Percentiles rank a stretch among this genome's conserved stretches.
Evolutionary conservation across 2,329 filamentous ascomycete genomes (phyloP).

Genomic region (Calonectria henricotiae): DNA sequence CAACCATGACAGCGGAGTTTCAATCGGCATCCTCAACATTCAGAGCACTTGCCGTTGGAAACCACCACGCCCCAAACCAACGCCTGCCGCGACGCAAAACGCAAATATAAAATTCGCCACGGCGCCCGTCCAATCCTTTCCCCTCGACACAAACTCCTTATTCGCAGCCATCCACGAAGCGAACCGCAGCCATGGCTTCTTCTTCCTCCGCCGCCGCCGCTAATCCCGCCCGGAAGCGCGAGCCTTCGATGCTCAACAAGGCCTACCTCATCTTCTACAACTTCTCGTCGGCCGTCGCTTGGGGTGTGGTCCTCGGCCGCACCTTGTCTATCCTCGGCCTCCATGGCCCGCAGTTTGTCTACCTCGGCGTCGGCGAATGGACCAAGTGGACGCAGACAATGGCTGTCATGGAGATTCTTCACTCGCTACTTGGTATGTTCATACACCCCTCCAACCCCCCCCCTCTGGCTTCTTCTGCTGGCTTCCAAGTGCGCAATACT

Average conservation of each 20-base stretch:
- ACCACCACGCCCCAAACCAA: constrained; percentile 27
- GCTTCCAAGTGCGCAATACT: constrained; percentile 10
- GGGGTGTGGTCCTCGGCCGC: constrained; percentile 83
- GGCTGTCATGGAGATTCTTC: constrained; percentile 86
- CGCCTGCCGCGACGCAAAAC: constrained; percentile 5
- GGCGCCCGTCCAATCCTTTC: not conserved
- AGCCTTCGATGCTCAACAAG: constrained; percentile 64
- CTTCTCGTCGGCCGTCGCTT: constrained; percentile 81
- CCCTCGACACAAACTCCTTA: not conserved
- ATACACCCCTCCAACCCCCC: not conserved
- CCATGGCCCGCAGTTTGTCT: constrained; percentile 73
- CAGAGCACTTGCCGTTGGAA: not conserved
- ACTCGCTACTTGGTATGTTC: constrained; percentile 80
- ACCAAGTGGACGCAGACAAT: constrained; percentile 87
- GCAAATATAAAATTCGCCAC: not conserved
- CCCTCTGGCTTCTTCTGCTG: not conserved
- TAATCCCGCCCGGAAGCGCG: constrained; percentile 48
- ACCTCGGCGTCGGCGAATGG: constrained; percentile 76
- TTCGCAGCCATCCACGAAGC: not conserved
- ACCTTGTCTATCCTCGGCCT: constrained; percentile 71
- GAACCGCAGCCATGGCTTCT: constrained; percentile 45
- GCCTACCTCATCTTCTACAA: constrained; percentile 92
- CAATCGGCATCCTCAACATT: constrained; percentile 44
- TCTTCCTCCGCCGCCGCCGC: constrained; percentile 37
- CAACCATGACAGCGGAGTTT: constrained; percentile 34